A percentile compares a stretch with the other conserved stretches of the same genome.
Evolutionary conservation across 2,329 filamentous ascomycete species (phyloP).

Genomic region (Colletotrichum sp.): DNA sequence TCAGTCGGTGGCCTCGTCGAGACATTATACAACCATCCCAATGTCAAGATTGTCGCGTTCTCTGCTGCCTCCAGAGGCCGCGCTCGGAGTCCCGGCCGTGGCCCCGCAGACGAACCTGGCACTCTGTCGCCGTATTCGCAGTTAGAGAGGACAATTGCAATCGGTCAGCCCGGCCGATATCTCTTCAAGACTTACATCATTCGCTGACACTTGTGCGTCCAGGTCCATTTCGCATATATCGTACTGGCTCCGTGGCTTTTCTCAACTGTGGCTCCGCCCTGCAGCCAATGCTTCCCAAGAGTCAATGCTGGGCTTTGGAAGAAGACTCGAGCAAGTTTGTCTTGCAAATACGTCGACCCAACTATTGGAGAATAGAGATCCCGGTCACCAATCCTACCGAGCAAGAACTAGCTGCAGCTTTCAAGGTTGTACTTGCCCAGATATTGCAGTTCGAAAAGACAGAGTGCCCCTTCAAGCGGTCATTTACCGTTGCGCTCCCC

Average conservation of each 20-base stretch:
- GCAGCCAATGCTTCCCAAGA: conserved; percentile 86
- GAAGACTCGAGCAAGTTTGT: conserved; percentile 82
- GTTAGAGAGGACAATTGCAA: conserved; percentile 82
- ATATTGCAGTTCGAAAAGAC: conserved; percentile 89
- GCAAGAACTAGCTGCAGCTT: conserved; percentile 64
- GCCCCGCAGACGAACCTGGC: conserved; percentile 55
- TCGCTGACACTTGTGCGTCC: conserved; percentile 14
- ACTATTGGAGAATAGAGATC: conserved; percentile 91
- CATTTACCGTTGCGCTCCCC: conserved; percentile 77
- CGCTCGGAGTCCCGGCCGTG: conserved; percentile 35
- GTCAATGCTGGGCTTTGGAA: conserved; percentile 93
- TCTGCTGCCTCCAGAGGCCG: conserved; percentile 39
- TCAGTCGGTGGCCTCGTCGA: conserved; percentile 55
- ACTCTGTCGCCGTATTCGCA: conserved; percentile 75
- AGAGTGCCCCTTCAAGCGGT: conserved; percentile 81
- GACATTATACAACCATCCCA: conserved; percentile 76
- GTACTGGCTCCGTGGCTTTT: conserved; percentile 86
- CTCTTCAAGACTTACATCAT: background rate
- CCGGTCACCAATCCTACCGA: conserved; percentile 71
- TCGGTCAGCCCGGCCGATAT: conserved; percentile 57
- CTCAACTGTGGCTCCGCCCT: conserved; percentile 84
- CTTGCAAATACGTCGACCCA: conserved; percentile 81
- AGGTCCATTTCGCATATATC: conserved; percentile 84
- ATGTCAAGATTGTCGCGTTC: conserved; percentile 71
- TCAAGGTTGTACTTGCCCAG: conserved; percentile 73